A percentile compares a stretch with the other conserved stretches of the same genome.
phyloP scores from a whole-genome alignment of 2,329 filamentous ascomycete genomes.

The Leptodontidium sp. region DNA sequence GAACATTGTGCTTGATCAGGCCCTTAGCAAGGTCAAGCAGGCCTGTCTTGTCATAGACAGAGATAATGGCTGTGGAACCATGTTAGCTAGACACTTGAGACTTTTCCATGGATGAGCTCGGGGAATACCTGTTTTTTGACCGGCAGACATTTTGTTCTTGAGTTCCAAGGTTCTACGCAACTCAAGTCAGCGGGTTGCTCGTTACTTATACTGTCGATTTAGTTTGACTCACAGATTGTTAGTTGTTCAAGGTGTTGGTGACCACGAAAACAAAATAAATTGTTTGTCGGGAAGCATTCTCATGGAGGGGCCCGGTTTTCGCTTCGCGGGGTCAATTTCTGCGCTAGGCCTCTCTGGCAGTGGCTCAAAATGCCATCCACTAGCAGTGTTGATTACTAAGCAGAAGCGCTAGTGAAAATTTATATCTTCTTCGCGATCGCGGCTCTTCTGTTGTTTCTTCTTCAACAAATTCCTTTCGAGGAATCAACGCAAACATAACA shows the following conservation, averaged over 20 bases:
- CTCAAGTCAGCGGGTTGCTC: background rate
- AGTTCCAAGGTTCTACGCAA: background rate
- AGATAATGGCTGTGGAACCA: slow-evolving; percentile 78
- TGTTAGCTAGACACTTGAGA: background rate
- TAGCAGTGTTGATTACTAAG: background rate
- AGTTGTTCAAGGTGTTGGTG: background rate
- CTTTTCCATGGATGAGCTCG: background rate
- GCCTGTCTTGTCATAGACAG: slow-evolving; percentile 98
- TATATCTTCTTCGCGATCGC: slow-evolving; percentile 13
- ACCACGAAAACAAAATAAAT: slow-evolving; percentile 16
- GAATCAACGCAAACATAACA: slow-evolving; percentile 23
- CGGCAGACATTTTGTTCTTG: slow-evolving; percentile 33
- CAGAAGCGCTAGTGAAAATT: slow-evolving; percentile 4
- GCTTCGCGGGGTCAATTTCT: slow-evolving; percentile 15
- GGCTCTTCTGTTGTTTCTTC: background rate
- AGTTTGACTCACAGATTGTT: background rate
- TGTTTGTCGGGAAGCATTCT: background rate
- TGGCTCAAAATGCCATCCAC: background rate
- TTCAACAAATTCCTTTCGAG: slow-evolving; percentile 22
- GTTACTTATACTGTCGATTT: background rate
- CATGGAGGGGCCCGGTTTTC: background rate
- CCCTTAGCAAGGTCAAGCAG: slow-evolving; percentile 92
- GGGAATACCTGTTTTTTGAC: slow-evolving; percentile 39
- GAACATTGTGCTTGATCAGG: slow-evolving; percentile 86
- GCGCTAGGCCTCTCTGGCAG: background rate